Base-by-base conservation (phyloP, 2,329 filamentous ascomycete genomes). In the Fusarium subglutinans region DNA sequence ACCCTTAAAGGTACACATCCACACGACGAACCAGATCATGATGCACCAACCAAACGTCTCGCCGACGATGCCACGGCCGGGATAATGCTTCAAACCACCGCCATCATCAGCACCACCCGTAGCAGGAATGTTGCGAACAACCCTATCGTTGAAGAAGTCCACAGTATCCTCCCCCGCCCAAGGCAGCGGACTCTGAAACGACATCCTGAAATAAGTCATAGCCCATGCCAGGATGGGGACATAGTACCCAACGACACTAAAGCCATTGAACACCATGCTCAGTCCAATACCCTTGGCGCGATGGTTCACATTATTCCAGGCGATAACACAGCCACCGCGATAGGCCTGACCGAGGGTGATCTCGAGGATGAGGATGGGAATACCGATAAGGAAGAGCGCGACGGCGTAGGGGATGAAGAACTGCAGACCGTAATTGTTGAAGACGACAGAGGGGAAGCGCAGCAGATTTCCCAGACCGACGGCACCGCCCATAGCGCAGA, bases 301-400 rank as follows among this genome's bases (percentile, higher is more conserved):
- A 26, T 80, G 76, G 73, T 88, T 85, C 62, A 88, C 81, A 40
- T 86, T 86, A 74, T 86, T 84, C 74, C 81, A 88, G 2, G 87
- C 86, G 37, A 87, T 83, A 22, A 87, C 84, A 2, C 82, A 84
- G 18, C 87, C 87, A 33, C 86, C 86, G 7, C 87, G 86, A 70
- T 89, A 88, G 2, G 87, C 86, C 66, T 89, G 92, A 55, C 93
- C 93, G 40, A 93, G 93, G 41, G 91, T 92, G 56, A 89, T 87
- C 69, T 90, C 87, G 30, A 89, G 83, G 10, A 87, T 83, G 15
- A 89, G 82, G 0, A 86, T 83, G 1, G 87, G 88, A 24, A 89
- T 88, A 18, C 87, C 87, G 44, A 90, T 59, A 5, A 74, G 60
- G n/a, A 74, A 75, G 15, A 74, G 45, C 1, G 87, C 86, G 13